phyloP scores from a whole-genome alignment of 2,329 filamentous ascomycete genomes.

The Ceratocystis destructans region DNA sequence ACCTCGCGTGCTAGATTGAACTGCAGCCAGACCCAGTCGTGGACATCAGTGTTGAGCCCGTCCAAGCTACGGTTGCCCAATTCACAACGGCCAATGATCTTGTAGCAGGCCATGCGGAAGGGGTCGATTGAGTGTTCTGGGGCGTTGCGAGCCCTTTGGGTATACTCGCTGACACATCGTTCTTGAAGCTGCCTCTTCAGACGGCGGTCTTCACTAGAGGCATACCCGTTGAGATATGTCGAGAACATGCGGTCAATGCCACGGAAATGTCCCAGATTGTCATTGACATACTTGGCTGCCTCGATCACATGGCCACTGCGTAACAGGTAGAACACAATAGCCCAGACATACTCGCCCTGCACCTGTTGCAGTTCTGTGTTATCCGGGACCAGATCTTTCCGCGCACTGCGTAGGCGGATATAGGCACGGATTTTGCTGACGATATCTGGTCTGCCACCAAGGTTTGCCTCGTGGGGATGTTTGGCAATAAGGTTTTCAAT shows the following conservation, averaged over 20 bases:
- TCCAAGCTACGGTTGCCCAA: slow-evolving; percentile 50
- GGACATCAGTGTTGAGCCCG: slow-evolving; percentile 48
- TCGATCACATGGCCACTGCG: slow-evolving; percentile 73
- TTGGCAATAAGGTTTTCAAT: slow-evolving; percentile 66
- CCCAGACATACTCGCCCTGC: slow-evolving; percentile 79
- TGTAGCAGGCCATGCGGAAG: slow-evolving; percentile 94
- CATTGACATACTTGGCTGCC: slow-evolving; percentile 72
- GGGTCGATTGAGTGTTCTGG: slow-evolving; percentile 82
- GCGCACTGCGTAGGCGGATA: slow-evolving; percentile 62
- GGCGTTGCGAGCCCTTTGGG: slow-evolving; percentile 68
- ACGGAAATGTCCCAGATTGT: slow-evolving; percentile 66
- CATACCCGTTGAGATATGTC: slow-evolving; percentile 75
- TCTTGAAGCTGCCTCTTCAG: slow-evolving; percentile 69
- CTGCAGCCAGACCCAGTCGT: slow-evolving; percentile 61
- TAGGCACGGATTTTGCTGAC: slow-evolving; percentile 88
- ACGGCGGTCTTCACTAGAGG: slow-evolving; percentile 59
- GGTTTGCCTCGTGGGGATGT: slow-evolving; percentile 74
- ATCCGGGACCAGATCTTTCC: slow-evolving; percentile 74
- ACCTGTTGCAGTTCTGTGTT: slow-evolving; percentile 68
- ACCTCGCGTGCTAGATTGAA: slow-evolving; percentile 55
- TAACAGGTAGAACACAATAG: slow-evolving; percentile 81
- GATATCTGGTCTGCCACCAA: slow-evolving; percentile 77
- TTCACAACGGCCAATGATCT: slow-evolving; percentile 76
- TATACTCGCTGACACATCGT: slow-evolving; percentile 80
- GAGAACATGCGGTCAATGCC: slow-evolving; percentile 84